Percentiles rank a stretch among this genome's conserved stretches.
These are phyloP conservation scores for Fusarium torulosum DNA, from an alignment of 2,329 filamentous ascomycete species.

Conservation along the genomic window DNA sequence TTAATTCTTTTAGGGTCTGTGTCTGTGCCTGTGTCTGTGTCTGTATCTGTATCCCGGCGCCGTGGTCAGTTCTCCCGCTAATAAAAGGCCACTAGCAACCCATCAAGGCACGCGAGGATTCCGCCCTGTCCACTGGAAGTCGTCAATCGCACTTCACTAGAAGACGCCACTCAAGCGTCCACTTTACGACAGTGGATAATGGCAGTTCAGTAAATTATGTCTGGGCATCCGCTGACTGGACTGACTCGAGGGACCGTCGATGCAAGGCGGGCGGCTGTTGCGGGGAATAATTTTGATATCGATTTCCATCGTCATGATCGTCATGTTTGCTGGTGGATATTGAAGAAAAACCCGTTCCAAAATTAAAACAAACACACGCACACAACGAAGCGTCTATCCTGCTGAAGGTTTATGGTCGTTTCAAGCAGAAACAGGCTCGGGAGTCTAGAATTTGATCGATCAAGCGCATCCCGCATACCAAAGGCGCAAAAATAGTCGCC, in stretches of 20 bases:
- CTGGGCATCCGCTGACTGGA: conserved; percentile 6
- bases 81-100: conserved; percentile 37
- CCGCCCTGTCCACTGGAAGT: conserved; percentile 29
- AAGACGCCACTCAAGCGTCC: conserved; percentile 37
- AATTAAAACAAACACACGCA: conserved; percentile 4
- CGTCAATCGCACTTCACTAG: conserved; percentile 30
- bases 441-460: conserved; percentile 22
- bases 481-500: conserved; percentile 5
- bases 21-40: neutral
- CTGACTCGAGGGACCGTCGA: conserved; percentile 25
- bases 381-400: neutral
- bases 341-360: neutral
- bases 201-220: conserved; percentile 18
- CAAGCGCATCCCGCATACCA: conserved; percentile 18
- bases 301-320: conserved; percentile 19
- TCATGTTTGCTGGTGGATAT: neutral
- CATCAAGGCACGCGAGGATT: conserved; percentile 28
- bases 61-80: conserved; percentile 28
- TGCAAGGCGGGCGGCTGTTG: conserved; percentile 31
- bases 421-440: conserved; percentile 23
- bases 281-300: conserved; percentile 29
- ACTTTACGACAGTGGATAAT: conserved; percentile 28
- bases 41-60: conserved; percentile 2
- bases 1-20: neutral
- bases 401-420: conserved; percentile 8